phyloP scores from a whole-genome alignment of 2,329 filamentous ascomycete genomes.

The Proliferodiscus dingleyae region DNA sequence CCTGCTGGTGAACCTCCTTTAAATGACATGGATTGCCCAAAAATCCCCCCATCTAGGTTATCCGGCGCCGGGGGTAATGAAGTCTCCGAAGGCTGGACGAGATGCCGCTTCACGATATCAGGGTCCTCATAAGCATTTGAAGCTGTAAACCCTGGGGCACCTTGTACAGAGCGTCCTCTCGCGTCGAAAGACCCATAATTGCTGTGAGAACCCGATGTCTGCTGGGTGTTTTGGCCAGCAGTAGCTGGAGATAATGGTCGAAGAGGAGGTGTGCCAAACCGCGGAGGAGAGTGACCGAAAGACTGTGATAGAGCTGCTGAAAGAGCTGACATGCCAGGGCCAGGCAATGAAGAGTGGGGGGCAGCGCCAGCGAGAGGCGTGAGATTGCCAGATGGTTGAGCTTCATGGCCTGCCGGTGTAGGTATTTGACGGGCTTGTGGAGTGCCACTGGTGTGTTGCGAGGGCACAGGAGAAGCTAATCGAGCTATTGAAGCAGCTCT shows the following conservation, averaged over 20 bases:
- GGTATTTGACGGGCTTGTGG: slow-evolving; percentile 46
- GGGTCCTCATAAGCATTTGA: slow-evolving; percentile 74
- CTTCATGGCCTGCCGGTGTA: slow-evolving; percentile 35
- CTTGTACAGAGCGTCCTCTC: slow-evolving; percentile 46
- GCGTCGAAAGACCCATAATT: slow-evolving; percentile 85
- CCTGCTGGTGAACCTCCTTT: slow-evolving; percentile 32
- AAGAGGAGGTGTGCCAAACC: slow-evolving; percentile 60
- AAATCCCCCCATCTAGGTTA: slow-evolving; percentile 18
- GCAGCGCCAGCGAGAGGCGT: slow-evolving; percentile 61
- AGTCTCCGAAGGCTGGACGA: slow-evolving; percentile 66
- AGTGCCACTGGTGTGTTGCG: slow-evolving; percentile 38
- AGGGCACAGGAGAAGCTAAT: slow-evolving; percentile 52
- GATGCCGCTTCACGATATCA: slow-evolving; percentile 83
- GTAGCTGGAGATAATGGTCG: slow-evolving; percentile 54
- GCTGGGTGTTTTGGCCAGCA: slow-evolving; percentile 35
- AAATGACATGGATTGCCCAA: slow-evolving; percentile 34
- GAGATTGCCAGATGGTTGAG: slow-evolving; percentile 38
- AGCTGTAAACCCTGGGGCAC: slow-evolving; percentile 39
- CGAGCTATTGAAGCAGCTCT: slow-evolving; percentile 57
- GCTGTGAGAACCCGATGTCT: slow-evolving; percentile 48
- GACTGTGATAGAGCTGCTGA: slow-evolving; percentile 80
- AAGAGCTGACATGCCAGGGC: slow-evolving; percentile 81
- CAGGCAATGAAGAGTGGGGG: slow-evolving; percentile 55
- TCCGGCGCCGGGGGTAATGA: slow-evolving; percentile 24
- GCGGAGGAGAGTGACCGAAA: slow-evolving; percentile 63